Evolutionary conservation across 371 early-diverging fungal genomes (phyloP), one percentile per base, ranked within the genome.

Genomic region (Zychaea mexicana): DNA sequence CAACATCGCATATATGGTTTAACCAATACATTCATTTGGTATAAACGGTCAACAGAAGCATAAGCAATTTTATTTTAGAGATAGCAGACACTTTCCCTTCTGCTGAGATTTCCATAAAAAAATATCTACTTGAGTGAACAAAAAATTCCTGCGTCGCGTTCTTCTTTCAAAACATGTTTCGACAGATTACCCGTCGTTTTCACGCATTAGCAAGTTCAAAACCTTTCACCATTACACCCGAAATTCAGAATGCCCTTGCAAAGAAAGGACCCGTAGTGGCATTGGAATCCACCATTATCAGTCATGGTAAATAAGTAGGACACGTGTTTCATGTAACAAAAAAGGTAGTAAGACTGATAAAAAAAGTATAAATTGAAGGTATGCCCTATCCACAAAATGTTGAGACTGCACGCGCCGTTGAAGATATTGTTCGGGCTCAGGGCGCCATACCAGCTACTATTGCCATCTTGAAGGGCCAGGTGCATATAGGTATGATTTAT

Each of bases 341-440:
- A n/a, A 36, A 36, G 36, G 15, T 10, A 15, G 36, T 15, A 36
- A 36, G 15, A 36, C 36, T 15, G 36, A 15, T n/a, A n/a, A 27
- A 15, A 30, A 30, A n/a, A 22, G 33, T 67, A 21, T 36, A 17
- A 22, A n/a, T 26, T 54, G 19, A 42, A 88, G 90, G 93, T 27
- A 95, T 97, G 96, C 96, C 96, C 7, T 96, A 91, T 73, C 98
- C 97, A 19, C 88, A 89, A 57, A 98, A 97, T 74, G 81, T 93
- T 8, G 86, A 90, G 52, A 94, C 94, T 0, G 96, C 97, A 1
- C 77, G 79, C 22, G 76, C 74, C 9, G 93, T 96, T 26, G 96
- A 96, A 68, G 65, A 72, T 30, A 87, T 92, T 27, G 85, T 97
- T 9, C 81, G 88, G 3, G 71, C 81, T 10, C 67, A 90, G 36